Percentiles rank a stretch among this genome's conserved stretches.
Evolutionary conservation across 768 basidiomycete genomes (phyloP).

Genomic region (Russula sp.): DNA sequence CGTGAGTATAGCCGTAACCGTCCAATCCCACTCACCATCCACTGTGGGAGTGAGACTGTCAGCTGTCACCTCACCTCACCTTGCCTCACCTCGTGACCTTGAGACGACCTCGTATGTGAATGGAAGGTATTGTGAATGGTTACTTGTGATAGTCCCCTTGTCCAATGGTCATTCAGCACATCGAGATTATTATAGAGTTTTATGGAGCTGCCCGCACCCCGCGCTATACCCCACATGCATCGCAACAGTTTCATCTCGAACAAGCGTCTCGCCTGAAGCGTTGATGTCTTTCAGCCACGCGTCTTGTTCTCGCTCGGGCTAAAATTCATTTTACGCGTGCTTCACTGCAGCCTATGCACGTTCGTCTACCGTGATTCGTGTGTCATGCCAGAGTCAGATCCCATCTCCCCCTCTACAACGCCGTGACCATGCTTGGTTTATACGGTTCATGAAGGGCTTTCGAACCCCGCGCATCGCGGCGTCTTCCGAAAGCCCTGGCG

Average conservation of each 20-base stretch:
- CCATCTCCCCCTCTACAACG: background rate
- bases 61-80: background rate
- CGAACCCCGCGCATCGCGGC: constrained; percentile 10
- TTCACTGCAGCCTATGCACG: background rate
- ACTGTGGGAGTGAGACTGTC: background rate
- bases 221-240: constrained; percentile 21
- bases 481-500: constrained; percentile 7
- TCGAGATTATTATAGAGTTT: background rate
- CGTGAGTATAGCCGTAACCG: background rate
- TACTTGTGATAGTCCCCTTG: background rate
- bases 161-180: background rate
- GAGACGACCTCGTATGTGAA: background rate
- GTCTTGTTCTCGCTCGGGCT: constrained; percentile 16
- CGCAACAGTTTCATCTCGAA: constrained; percentile 9
- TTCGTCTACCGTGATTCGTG: background rate
- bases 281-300: constrained; percentile 17
- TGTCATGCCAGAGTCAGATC: constrained; percentile 3
- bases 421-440: constrained; percentile 6
- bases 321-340: constrained; percentile 1
- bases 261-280: constrained; percentile 8
- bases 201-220: constrained; percentile 7
- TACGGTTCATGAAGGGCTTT: background rate
- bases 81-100: constrained; percentile 5
- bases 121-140: background rate
- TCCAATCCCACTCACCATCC: background rate